Evolutionary conservation across 2,329 filamentous ascomycete species (phyloP).

Genomic region (Alternaria sp.): DNA sequence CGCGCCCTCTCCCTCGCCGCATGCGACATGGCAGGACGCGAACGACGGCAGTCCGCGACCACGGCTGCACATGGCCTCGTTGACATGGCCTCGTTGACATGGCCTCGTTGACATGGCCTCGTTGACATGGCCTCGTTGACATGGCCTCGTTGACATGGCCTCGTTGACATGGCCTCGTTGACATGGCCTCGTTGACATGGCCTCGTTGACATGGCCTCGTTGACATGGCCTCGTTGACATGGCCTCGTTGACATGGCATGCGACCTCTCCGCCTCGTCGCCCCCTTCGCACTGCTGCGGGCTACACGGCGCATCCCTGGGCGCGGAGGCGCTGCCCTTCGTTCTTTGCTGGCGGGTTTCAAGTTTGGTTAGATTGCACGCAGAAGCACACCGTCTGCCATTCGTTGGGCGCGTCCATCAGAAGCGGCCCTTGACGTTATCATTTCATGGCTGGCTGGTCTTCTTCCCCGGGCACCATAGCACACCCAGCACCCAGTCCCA

Average conservation of each 20-base stretch:
- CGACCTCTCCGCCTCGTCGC: neutral
- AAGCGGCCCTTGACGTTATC: conserved; percentile 36
- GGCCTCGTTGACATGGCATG: neutral
- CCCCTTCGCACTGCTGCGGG: conserved; percentile 8
- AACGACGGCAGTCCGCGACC: conserved; percentile 9
- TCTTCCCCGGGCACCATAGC: conserved; percentile 20
- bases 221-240: neutral
- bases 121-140: neutral
- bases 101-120: too few species aligned
- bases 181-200: neutral
- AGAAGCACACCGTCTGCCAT: conserved; percentile 32
- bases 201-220: neutral
- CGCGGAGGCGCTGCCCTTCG: conserved; percentile 23
- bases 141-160: neutral
- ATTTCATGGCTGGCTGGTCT: conserved; percentile 33
- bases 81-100: too few species aligned
- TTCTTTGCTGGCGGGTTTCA: conserved; percentile 42
- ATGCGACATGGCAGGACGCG: conserved; percentile 12
- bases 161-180: neutral
- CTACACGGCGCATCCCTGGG: conserved; percentile 22
- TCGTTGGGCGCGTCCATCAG: conserved; percentile 33
- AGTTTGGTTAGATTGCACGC: conserved; percentile 47
- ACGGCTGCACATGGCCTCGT: neutral
- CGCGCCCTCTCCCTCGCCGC: conserved; percentile 28
- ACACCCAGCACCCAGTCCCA: conserved; percentile 21